These are phyloP conservation scores for Oehlia diaphana DNA, from an alignment of 192 early-diverging fungal genomes.

Conservation along the genomic window DNA sequence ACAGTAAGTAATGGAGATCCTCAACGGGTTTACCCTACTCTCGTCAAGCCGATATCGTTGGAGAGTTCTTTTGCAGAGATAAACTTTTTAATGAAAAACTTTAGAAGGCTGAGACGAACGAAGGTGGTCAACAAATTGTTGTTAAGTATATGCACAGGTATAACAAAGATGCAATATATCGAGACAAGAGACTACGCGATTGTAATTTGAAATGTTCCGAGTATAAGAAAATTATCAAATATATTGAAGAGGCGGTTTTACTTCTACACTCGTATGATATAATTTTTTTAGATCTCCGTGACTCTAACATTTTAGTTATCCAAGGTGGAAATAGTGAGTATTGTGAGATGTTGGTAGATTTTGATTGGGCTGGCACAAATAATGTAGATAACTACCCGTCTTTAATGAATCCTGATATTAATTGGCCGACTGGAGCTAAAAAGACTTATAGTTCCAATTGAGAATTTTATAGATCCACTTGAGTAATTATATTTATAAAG, in stretches of 20 bases:
- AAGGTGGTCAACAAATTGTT: neutral
- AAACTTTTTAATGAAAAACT: slow-evolving; percentile 15
- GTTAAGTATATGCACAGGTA: neutral
- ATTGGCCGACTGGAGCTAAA: too few relatives aligned
- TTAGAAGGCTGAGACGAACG: neutral
- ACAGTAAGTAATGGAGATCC: neutral
- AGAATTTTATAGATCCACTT: too few relatives aligned
- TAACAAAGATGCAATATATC: neutral
- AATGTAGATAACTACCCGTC: too few relatives aligned
- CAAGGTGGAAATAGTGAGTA: too few relatives aligned
- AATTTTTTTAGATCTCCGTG: slow-evolving; percentile 8
- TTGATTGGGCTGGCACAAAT: too few relatives aligned
- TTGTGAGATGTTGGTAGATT: too few relatives aligned
- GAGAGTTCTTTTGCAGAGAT: neutral
- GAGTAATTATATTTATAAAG: too few relatives aligned
- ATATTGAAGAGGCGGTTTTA: neutral
- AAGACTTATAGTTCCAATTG: too few relatives aligned
- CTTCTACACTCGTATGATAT: neutral
- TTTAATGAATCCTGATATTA: neutral
- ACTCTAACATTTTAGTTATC: neutral
- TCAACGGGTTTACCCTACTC: neutral
- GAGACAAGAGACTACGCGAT: neutral
- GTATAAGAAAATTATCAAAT: neutral
- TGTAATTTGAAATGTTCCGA: neutral
- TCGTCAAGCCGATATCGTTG: neutral